phyloP scores from a whole-genome alignment of 177 flowering plant genomes.

The Tripterygium wilfordii region DNA sequence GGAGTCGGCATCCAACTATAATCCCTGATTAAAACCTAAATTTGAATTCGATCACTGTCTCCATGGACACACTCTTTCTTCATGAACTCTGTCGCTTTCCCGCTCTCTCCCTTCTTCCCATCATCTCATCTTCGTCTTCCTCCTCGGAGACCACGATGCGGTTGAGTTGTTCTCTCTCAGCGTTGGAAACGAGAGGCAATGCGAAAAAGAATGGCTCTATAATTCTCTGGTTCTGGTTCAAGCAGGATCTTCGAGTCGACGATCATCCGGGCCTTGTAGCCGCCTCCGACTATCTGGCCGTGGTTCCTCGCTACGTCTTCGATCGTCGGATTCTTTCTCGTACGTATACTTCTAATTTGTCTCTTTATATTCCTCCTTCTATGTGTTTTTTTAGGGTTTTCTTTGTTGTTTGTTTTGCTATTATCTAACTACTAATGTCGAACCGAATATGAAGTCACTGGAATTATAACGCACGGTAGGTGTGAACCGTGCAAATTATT shows the following conservation, averaged over 20 bases:
- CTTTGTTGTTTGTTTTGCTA: conserved; percentile 1
- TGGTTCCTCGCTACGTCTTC: conserved; percentile 80
- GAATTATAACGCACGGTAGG: too few relatives aligned
- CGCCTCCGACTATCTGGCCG: conserved; percentile 34
- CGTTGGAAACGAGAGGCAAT: background rate
- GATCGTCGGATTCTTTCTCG: conserved; percentile 79
- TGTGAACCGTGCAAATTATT: too few relatives aligned
- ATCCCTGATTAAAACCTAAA: background rate
- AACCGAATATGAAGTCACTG: too few relatives aligned
- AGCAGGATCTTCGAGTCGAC: conserved; percentile 80
- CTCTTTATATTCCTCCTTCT: conserved; percentile 1
- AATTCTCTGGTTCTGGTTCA: conserved; percentile 84
- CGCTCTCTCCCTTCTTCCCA: background rate
- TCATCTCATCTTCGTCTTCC: background rate
- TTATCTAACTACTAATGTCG: too few relatives aligned
- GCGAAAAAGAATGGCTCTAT: conserved; percentile 26
- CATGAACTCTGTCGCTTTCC: conserved; percentile 10
- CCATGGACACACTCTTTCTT: background rate
- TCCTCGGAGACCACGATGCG: background rate
- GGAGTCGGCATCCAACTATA: background rate
- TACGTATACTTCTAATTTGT: conserved; percentile 21
- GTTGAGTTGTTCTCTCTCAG: conserved; percentile 5
- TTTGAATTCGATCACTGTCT: background rate
- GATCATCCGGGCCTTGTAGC: conserved; percentile 77
- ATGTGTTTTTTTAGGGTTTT: background rate